Evolutionary conservation across 2,329 filamentous ascomycete genomes (phyloP).

Genomic region (Albifimbria verrucaria): DNA sequence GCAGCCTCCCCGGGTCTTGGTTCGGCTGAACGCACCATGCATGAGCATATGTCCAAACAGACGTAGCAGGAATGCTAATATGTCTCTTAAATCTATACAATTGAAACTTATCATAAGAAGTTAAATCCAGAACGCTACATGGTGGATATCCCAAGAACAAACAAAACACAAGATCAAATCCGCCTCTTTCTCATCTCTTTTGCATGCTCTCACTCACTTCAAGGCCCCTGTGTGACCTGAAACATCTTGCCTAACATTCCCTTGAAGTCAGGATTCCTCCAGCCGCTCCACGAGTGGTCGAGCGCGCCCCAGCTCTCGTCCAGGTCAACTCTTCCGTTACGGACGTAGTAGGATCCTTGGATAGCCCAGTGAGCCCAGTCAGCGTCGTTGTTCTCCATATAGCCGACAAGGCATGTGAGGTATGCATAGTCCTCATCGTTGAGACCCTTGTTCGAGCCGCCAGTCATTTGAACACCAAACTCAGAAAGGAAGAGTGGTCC

Average conservation of each 20-base stretch:
- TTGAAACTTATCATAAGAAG: too few relatives aligned
- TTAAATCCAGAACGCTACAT: too few relatives aligned
- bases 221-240: conserved; percentile 33
- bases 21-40: too few relatives aligned
- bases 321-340: conserved; percentile 44
- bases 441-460: conserved; percentile 39
- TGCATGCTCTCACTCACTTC: too few relatives aligned
- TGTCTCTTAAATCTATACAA: too few relatives aligned
- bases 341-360: conserved; percentile 56
- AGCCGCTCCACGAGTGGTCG: conserved; percentile 36
- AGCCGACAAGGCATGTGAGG: conserved; percentile 48
- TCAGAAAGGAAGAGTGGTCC: conserved; percentile 56
- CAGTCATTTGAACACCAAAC: conserved; percentile 52
- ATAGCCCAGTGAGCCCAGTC: conserved; percentile 60
- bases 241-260: conserved; percentile 35
- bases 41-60: too few relatives aligned
- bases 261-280: conserved; percentile 34
- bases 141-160: too few relatives aligned
- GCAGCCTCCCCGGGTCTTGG: too few relatives aligned
- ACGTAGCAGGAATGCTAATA: too few relatives aligned
- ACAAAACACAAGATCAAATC: too few relatives aligned
- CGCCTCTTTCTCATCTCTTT: too few relatives aligned
- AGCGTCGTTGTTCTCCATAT: conserved; percentile 52
- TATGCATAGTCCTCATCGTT: conserved; percentile 43
- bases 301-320: conserved; percentile 53